Percentiles rank a stretch among this genome's conserved stretches.
phyloP scores from a whole-genome alignment of 1,284 basidiomycete species.

The Microstroma glucosiphilum region DNA sequence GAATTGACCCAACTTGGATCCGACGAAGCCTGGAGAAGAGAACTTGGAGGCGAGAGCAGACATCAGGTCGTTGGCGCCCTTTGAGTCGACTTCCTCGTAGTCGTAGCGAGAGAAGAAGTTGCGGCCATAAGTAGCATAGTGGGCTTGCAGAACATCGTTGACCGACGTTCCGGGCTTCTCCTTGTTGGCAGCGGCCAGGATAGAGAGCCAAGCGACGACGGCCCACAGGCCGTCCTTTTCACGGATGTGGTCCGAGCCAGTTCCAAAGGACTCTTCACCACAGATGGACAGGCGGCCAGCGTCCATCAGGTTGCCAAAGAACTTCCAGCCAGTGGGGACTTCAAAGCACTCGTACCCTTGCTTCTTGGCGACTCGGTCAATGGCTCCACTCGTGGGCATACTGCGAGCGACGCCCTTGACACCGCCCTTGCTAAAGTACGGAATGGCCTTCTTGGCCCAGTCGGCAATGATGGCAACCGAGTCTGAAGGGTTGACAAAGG shows the following conservation, averaged over 20 bases:
- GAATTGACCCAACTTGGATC: conserved; percentile 60
- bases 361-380: conserved; percentile 90
- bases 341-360: conserved; percentile 92
- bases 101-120: conserved; percentile 96
- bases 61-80: conserved; percentile 80
- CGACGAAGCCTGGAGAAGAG: conserved; percentile 56
- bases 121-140: conserved; percentile 89
- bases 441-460: conserved; percentile 84
- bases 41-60: conserved; percentile 69
- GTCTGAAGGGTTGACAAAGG: conserved; percentile 95
- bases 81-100: conserved; percentile 93
- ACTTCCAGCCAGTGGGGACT: conserved; percentile 98
- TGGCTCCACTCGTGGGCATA: conserved; percentile 95
- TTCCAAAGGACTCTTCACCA: conserved; percentile 97
- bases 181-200: conserved; percentile 85
- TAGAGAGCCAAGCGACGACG: conserved; percentile 92
- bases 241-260: conserved; percentile 98
- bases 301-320: conserved; percentile 99
- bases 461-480: conserved; percentile 98
- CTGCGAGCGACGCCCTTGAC: conserved; percentile 90
- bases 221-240: conserved; percentile 99
- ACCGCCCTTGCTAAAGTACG: conserved; percentile 84
- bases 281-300: conserved; percentile 94
- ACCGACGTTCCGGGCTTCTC: conserved; percentile 53
- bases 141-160: conserved; percentile 60